Percentiles rank a stretch among this genome's conserved stretches.
Evolutionary conservation across 176 grass and related monocot species (phyloP).

Genomic region (Thinopyrum elongatum): DNA sequence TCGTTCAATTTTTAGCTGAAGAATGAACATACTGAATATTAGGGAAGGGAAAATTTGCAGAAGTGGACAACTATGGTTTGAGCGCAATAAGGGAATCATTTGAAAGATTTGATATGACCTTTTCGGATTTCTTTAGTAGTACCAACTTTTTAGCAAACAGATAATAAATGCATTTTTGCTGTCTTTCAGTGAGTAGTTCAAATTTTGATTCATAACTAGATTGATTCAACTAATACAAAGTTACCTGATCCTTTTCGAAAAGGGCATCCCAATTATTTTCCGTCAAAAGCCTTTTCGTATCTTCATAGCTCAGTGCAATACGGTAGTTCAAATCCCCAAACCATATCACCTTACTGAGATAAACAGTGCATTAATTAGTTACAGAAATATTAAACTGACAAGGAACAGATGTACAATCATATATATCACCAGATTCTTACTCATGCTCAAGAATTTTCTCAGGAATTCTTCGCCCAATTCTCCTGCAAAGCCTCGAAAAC

Average conservation of each 20-base stretch:
- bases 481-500: constrained; percentile 71
- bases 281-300: constrained; percentile 61
- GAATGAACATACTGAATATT: constrained; percentile 19
- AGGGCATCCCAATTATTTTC: constrained; percentile 83
- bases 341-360: constrained; percentile 74
- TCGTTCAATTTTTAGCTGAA: constrained; percentile 74
- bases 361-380: constrained; percentile 39
- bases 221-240: constrained; percentile 1
- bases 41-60: background rate
- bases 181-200: background rate
- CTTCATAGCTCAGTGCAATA: constrained; percentile 67
- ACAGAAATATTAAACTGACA: constrained; percentile 1
- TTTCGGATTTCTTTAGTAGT: background rate
- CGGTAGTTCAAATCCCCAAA: constrained; percentile 96
- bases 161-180: background rate
- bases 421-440: constrained; percentile 41
- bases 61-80: background rate
- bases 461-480: constrained; percentile 61
- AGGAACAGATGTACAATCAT: constrained; percentile 19
- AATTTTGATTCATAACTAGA: background rate
- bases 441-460: constrained; percentile 91
- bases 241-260: constrained; percentile 87
- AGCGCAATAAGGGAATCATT: background rate
- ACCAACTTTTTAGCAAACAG: background rate
- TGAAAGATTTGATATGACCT: background rate